Evolutionary conservation across 1,284 basidiomycete genomes (phyloP), one percentile per base, ranked within the genome.

Genomic region (Bjerkandera adusta): DNA sequence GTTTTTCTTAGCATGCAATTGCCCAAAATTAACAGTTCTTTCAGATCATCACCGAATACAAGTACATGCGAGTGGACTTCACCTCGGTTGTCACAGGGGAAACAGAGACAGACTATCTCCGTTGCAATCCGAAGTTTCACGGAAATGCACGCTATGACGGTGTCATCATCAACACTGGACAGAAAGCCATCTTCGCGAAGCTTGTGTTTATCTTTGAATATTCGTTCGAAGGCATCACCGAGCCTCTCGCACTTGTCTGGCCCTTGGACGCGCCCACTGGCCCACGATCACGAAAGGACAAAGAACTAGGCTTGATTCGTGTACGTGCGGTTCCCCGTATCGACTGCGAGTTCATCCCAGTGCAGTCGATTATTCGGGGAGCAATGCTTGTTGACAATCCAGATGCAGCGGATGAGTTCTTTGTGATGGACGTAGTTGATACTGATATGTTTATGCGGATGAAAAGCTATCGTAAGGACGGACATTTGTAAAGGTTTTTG

Each of bases 61-160:
- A 33, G 2, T 59, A 51, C 35, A 10, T 66, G 7, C 54, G 57
- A 18, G 49, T 64, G 8, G 44, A 53, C 36, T 67, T 57, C 35
- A 52, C 61, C 47, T 66, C 62, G 2, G 41, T 52, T 20, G 63
- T 64, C 1, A 54, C 62, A 27, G 65, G 63, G 64, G 13, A 43
- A 7, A 27, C 48, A 24, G 16, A 16, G 6, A 51, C 40, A 0
- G 61, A 68, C 34, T 55, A 56, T 36, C 50, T 65, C 2, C 49
- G 53, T n/a, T 65, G 64, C 39, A 57, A 35, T 25, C 59, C 61
- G 1, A 12, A 0, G 0, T 68, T 66, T 45, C 53, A 62, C 33
- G 48, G 49, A 4, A 29, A 27, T 0, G 51, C 54, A 16, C 50
- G 58, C 2, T 61, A 62, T 41, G 63, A 67, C 36, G 54, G 51